phyloP scores from a whole-genome alignment of 2,329 filamentous ascomycete species.

The Bisporella sp. region DNA sequence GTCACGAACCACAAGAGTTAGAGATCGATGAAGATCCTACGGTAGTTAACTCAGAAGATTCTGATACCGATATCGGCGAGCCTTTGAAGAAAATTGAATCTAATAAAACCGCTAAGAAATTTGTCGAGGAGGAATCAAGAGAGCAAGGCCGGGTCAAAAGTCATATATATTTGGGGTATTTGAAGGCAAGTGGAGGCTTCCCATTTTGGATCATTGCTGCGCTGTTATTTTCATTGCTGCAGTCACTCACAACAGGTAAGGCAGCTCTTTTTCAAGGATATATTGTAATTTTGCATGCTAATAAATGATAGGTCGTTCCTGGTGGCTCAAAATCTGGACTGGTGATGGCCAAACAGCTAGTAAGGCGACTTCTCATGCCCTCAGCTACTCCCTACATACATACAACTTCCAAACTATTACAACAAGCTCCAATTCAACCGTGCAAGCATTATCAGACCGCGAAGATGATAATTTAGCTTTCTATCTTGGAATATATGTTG shows the following conservation, averaged over 20 bases:
- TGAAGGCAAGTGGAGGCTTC: slow-evolving; percentile 58
- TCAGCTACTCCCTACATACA: slow-evolving; percentile 37
- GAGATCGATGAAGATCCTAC: slow-evolving; percentile 44
- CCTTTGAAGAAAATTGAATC: slow-evolving; percentile 43
- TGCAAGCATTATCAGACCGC: too few species aligned
- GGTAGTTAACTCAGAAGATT: slow-evolving; percentile 48
- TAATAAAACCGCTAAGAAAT: slow-evolving; percentile 54
- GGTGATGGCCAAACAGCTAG: slow-evolving; percentile 31
- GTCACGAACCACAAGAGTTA: slow-evolving; percentile 41
- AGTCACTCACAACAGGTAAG: slow-evolving; percentile 47
- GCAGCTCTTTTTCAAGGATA: slow-evolving; percentile 1
- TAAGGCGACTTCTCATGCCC: slow-evolving; percentile 16
- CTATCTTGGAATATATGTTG: slow-evolving; percentile 64
- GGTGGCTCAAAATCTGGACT: slow-evolving; percentile 61
- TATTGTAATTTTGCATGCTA: too few species aligned
- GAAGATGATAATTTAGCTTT: slow-evolving; percentile 40
- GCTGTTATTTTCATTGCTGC: slow-evolving; percentile 41
- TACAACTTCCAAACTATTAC: slow-evolving; percentile 31
- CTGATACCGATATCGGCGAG: slow-evolving; percentile 33
- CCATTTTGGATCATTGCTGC: slow-evolving; percentile 51
- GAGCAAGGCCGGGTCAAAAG: slow-evolving; percentile 64
- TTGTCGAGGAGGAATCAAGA: slow-evolving; percentile 68
- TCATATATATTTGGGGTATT: slow-evolving; percentile 60
- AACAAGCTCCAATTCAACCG: neutral
- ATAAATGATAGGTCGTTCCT: slow-evolving; percentile 39